Base-by-base conservation (phyloP, 2,329 filamentous ascomycete species). In the Sporothrix pseudoabietina region DNA sequence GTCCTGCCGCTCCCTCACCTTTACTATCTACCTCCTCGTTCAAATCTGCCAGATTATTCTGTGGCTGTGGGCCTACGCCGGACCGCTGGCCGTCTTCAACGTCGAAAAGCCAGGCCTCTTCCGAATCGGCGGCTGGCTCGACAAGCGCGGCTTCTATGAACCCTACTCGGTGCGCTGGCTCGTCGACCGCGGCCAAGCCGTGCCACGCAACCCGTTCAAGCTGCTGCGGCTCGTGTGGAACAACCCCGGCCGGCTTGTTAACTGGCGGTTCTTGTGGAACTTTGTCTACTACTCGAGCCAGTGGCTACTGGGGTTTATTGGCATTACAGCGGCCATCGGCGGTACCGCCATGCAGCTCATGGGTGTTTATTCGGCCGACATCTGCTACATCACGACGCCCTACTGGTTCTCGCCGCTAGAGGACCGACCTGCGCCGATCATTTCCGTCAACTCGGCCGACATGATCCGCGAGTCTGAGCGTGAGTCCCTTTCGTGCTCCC, bases 311-410 rank as follows among this genome's bases (percentile, higher is more conserved):
- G 75, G 77, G 79, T 69, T 85, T 80, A 74, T 82, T 79, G 76
- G 85, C 83, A 75, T 86, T 81, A 76, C 86, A 81, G 47, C 78
- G 0, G 75, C 77, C 12, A 66, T 79, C 4, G 77, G 76, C 2
- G 78, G 78, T 19, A 78, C 78, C 0, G 26, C 75, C 22, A 77
- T 79, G 77, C 77, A 78, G 74, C 73, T 79, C 14, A 71, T 78
- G 52, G 78, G 78, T 10, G 77, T 79, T 9, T 79, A 79, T 47
- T 61, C 75, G 26, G 75, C 76, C 12, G 71, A 75, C 44, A 76
- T 78, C 30, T 78, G 77, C 70, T 69, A 72, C 49, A 39, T 78
- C 32, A 77, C 75, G 0, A 74, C 74, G 1, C 6, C 47, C 2
- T 68, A 76, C 70, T 78, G 78, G 78, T 69, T 75, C 9, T n/a